Evolutionary conservation across 805 yeast species (phyloP), one percentile per base, ranked within the genome.

Genomic region (Kuraishia capsulata): DNA sequence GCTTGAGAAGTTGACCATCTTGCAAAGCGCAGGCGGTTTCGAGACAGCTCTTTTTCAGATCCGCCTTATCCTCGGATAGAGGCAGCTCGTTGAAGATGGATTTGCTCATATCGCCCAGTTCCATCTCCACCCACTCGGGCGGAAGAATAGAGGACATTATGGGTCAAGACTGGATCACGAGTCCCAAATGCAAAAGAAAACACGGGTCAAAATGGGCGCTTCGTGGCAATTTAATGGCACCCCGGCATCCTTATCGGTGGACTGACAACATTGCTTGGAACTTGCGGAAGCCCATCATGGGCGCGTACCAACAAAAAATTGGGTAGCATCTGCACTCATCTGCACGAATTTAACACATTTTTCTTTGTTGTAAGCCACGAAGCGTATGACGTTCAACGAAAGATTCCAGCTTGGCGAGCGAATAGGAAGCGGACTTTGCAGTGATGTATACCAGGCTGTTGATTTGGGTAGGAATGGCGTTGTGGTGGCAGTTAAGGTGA

Each of bases 81-180:
- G 75, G 75, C 21, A 49, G 49, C 30, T 62, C 69, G 36, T 61
- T 62, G 48, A 67, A 71, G 35, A 71, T 57, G 13, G 76, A 69
- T 39, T 59, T 61, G 8, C 73, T 71, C 38, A 71, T 53, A 33
- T 64, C 68, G 20, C 57, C 64, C 17, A 67, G 48, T 37, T 69
- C 74, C 70, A 72, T 69, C 30, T 69, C 63, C 20, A 69, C 73
- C 78, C 78, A 73, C 38, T 68, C 75, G 2, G 53, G 57, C 13
- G 32, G 41, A 29, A 36, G 35, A 36, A 39, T n/a, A 32, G 46
- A 33, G 24, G 41, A 39, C 26, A 37, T 32, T 10, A 17, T 26
- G 25, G 29, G 20, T 30, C 20, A 24, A 13, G 24, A 19, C 30
- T 28, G 11, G 11, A 24, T 11, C 8, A 24, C 26, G 26, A 24